Percentiles rank a stretch among this genome's conserved stretches.
Conservation (phyloP, 2,329 filamentous ascomycete species). For the Colletotrichum sp. region DNA sequence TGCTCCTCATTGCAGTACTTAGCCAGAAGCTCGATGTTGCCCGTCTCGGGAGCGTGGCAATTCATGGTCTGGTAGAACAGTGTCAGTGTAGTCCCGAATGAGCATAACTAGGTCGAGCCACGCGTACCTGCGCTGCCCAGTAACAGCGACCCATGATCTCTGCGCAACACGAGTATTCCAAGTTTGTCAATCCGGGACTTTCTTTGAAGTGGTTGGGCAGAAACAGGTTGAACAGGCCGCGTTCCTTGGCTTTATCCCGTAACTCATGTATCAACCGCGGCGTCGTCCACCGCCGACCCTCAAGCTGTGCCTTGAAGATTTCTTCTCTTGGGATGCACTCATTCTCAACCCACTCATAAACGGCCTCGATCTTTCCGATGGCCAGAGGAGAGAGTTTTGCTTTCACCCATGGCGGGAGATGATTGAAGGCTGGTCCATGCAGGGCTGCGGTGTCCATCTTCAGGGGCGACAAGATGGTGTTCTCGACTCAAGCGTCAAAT, state of each 20-base stretch:
- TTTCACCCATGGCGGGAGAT: conserved; percentile 31
- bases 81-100: neutral
- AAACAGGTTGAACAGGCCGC: conserved; percentile 99
- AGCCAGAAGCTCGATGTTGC: conserved; percentile 94
- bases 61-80: conserved; percentile 64
- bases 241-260: conserved; percentile 70
- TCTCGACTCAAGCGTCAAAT: neutral
- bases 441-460: neutral
- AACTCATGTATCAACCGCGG: conserved; percentile 45
- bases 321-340: conserved; percentile 48
- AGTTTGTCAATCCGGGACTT: conserved; percentile 89
- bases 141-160: conserved; percentile 90
- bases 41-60: conserved; percentile 89
- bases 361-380: conserved; percentile 44
- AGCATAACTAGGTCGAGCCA: neutral
- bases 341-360: conserved; percentile 45
- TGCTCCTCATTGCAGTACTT: conserved; percentile 88
- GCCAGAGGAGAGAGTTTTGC: conserved; percentile 36
- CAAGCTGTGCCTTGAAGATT: conserved; percentile 43
- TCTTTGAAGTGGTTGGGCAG: conserved; percentile 94
- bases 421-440: conserved; percentile 30
- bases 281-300: conserved; percentile 39
- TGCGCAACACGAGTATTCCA: conserved; percentile 98
- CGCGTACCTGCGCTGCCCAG: conserved; percentile 73
- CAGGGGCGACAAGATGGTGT: neutral